phyloP scores from a whole-genome alignment of 768 basidiomycete species.

The Boletellus emodensis region DNA sequence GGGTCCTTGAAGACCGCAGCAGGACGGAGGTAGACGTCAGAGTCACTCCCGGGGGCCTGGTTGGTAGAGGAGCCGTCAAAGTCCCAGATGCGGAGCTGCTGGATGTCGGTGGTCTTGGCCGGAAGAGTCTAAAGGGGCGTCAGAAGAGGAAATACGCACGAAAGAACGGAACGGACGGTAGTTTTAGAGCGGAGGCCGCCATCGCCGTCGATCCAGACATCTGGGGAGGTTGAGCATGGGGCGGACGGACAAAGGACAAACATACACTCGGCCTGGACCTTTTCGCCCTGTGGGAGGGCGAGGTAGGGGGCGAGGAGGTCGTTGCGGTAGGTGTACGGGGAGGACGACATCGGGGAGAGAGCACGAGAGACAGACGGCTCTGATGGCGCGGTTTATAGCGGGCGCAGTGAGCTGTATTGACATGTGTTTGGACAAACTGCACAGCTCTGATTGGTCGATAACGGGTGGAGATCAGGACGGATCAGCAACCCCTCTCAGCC shows the following conservation, averaged over 20 bases:
- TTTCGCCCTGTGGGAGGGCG: constrained; percentile 83
- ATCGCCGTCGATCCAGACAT: constrained; percentile 98
- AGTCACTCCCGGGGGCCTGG: constrained; percentile 94
- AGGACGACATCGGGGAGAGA: constrained; percentile 21
- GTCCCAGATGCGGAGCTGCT: constrained; percentile 95
- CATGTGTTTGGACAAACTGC: constrained; percentile 17
- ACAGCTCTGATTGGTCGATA: constrained; percentile 30
- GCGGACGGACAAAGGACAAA: constrained; percentile 1
- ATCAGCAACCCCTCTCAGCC: constrained; percentile 2
- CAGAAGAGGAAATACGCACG: not conserved
- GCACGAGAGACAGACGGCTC: not conserved
- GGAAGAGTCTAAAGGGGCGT: constrained; percentile 62
- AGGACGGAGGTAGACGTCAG: constrained; percentile 97
- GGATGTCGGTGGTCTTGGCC: constrained; percentile 83
- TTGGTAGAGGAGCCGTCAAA: constrained; percentile 98
- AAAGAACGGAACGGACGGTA: constrained; percentile 50
- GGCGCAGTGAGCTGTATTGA: constrained; percentile 18
- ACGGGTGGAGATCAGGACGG: constrained; percentile 1
- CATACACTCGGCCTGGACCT: constrained; percentile 92
- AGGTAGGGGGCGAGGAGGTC: constrained; percentile 90
- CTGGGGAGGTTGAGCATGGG: constrained; percentile 38
- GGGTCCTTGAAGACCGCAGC: constrained; percentile 98
- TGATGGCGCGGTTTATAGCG: constrained; percentile 24
- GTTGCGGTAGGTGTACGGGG: constrained; percentile 54
- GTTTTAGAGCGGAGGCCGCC: constrained; percentile 95